Conservation (phyloP, 768 basidiomycete species). For the Russula vinacea region DNA sequence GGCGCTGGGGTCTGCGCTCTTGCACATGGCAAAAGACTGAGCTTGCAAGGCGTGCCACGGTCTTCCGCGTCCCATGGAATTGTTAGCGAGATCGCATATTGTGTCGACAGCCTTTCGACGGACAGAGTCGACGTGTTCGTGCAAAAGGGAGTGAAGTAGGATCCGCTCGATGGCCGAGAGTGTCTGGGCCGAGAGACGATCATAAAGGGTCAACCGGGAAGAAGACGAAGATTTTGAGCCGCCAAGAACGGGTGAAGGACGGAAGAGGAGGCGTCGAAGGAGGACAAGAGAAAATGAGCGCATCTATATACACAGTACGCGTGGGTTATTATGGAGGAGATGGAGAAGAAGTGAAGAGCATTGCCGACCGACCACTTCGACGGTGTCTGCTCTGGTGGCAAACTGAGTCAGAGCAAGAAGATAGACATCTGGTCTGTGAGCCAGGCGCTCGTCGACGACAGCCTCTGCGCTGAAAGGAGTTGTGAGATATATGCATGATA, state of each 20-base stretch:
- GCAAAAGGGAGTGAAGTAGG: conserved; percentile 63
- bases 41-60: conserved; percentile 82
- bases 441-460: conserved; percentile 75
- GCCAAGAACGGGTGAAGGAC: conserved; percentile 44
- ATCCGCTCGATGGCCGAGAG: conserved; percentile 68
- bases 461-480: conserved; percentile 59
- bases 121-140: conserved; percentile 57
- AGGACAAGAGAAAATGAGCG: conserved; percentile 81
- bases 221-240: conserved; percentile 33
- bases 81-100: conserved; percentile 69
- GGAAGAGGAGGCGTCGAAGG: conserved; percentile 73
- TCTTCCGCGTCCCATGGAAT: conserved; percentile 68
- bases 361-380: conserved; percentile 69
- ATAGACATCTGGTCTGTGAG: conserved; percentile 75
- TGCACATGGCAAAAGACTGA: conserved; percentile 65
- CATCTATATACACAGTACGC: conserved; percentile 53
- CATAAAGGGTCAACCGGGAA: conserved; percentile 63
- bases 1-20: conserved; percentile 34
- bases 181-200: conserved; percentile 66
- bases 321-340: neutral
- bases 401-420: conserved; percentile 77
- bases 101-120: conserved; percentile 72
- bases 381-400: conserved; percentile 66
- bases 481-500: neutral
- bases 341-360: neutral